Evolutionary conservation across 176 grass and related monocot genomes (phyloP).

Genomic region (Cocos nucifera): DNA sequence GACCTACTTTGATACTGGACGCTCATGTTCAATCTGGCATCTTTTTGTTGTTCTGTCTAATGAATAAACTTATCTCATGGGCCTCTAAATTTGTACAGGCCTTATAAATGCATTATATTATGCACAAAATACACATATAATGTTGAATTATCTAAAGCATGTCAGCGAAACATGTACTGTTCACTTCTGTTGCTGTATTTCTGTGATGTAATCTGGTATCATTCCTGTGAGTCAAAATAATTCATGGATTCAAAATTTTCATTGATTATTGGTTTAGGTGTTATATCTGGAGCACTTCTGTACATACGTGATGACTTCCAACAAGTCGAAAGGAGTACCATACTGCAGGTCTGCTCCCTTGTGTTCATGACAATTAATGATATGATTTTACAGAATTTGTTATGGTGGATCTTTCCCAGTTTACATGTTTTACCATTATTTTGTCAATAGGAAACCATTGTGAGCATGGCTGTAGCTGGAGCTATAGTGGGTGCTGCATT

Average conservation of each 20-base stretch:
- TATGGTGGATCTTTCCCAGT: conserved; percentile 6
- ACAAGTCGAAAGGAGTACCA: conserved; percentile 54
- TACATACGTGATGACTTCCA: conserved; percentile 86
- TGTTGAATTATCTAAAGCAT: too few species aligned
- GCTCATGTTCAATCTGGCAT: too few species aligned
- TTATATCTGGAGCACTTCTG: conserved; percentile 94
- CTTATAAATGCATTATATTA: too few species aligned
- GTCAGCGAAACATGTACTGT: too few species aligned
- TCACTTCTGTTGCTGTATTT: neutral
- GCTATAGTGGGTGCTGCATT: conserved; percentile 85
- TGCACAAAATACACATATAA: too few species aligned
- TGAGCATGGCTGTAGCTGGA: conserved; percentile 95
- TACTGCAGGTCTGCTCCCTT: conserved; percentile 41
- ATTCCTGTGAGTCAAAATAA: conserved; percentile 1
- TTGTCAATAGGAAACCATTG: conserved; percentile 72
- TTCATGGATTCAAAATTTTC: neutral
- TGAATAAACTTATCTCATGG: too few species aligned
- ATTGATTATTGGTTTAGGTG: conserved; percentile 36
- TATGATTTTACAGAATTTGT: conserved; percentile 4
- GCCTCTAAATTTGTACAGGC: too few species aligned
- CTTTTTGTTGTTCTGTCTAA: too few species aligned
- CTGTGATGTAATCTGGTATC: neutral
- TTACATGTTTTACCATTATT: neutral
- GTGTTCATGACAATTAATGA: neutral
- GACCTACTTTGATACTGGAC: too few species aligned